Conservation (phyloP, 352 stramenopile species). For the Phytophthora litchii region DNA sequence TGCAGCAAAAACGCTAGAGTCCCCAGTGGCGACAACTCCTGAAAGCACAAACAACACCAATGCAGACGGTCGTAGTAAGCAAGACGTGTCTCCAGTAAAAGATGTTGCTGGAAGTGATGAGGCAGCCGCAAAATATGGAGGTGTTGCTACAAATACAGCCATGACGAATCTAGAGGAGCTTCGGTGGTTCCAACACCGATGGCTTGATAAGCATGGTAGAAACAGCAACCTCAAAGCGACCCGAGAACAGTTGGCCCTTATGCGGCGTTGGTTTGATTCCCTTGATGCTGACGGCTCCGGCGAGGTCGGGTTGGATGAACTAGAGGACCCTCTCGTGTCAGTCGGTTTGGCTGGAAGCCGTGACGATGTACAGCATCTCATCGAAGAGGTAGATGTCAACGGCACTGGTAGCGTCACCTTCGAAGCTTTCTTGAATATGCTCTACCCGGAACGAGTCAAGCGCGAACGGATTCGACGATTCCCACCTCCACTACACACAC, state of each 20-base stretch:
- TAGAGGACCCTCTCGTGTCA: conserved; percentile 89
- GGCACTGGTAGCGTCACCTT: conserved; percentile 76
- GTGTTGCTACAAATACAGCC: conserved; percentile 3
- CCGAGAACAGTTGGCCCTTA: conserved; percentile 68
- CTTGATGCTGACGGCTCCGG: conserved; percentile 85
- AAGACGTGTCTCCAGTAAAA: neutral
- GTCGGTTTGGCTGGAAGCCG: conserved; percentile 77
- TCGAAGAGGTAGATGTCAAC: conserved; percentile 72
- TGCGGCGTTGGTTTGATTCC: conserved; percentile 88
- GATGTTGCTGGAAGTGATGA: conserved; percentile 1
- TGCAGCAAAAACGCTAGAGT: neutral
- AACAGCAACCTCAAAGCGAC: conserved; percentile 70
- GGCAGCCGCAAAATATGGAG: too few relatives aligned
- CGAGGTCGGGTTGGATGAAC: conserved; percentile 80
- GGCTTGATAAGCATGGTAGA: conserved; percentile 79
- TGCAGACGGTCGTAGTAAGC: neutral
- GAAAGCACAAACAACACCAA: neutral
- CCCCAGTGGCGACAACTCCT: neutral
- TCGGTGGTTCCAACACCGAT: conserved; percentile 78
- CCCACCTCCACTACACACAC: conserved; percentile 41
- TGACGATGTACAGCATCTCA: conserved; percentile 77
- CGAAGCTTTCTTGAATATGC: conserved; percentile 71
- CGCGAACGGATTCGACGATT: conserved; percentile 26
- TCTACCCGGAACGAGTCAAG: conserved; percentile 64
- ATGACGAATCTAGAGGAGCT: conserved; percentile 66